Evolutionary conservation across 1,139 yeast genomes (phyloP).

Genomic region (Nakaseomyces bracarensis): DNA sequence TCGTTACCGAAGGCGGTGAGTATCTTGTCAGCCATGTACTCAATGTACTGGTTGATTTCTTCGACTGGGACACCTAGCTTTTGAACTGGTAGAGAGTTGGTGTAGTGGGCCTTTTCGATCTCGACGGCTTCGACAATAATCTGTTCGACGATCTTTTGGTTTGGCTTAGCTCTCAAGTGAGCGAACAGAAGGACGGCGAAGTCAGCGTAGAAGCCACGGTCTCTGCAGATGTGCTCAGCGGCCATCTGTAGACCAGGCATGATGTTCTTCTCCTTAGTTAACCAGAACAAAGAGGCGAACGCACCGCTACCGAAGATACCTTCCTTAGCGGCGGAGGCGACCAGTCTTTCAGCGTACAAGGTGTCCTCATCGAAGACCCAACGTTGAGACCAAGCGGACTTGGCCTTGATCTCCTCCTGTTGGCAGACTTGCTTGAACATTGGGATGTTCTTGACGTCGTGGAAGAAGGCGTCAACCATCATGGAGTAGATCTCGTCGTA

Average conservation of each 20-base stretch:
- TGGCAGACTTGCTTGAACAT: conserved; percentile 80
- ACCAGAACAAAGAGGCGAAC: conserved; percentile 96
- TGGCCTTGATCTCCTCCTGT: conserved; percentile 87
- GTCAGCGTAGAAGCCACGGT: conserved; percentile 97
- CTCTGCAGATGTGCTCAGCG: conserved; percentile 93
- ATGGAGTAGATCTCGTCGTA: conserved; percentile 96
- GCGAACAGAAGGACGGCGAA: conserved; percentile 93
- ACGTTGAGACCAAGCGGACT: conserved; percentile 96
- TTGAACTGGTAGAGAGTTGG: conserved; percentile 86
- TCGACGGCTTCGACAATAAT: conserved; percentile 92
- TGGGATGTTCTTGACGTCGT: conserved; percentile 70
- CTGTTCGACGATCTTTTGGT: conserved; percentile 63
- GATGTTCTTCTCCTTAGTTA: conserved; percentile 82
- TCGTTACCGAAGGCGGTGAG: conserved; percentile 83
- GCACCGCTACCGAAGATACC: conserved; percentile 98
- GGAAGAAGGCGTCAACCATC: conserved; percentile 87
- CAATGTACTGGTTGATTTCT: conserved; percentile 95
- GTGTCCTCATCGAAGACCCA: conserved; percentile 89
- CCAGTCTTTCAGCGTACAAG: conserved; percentile 86
- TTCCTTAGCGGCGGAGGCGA: conserved; percentile 98
- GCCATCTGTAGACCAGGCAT: conserved; percentile 98
- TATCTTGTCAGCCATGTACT: conserved; percentile 93
- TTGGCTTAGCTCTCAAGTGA: conserved; percentile 85
- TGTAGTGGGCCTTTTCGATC: conserved; percentile 89
- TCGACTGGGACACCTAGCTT: conserved; percentile 88